These are phyloP conservation scores for Talaromyces sp. DNA, from an alignment of 2,329 filamentous ascomycete genomes.

Conservation along the genomic window DNA sequence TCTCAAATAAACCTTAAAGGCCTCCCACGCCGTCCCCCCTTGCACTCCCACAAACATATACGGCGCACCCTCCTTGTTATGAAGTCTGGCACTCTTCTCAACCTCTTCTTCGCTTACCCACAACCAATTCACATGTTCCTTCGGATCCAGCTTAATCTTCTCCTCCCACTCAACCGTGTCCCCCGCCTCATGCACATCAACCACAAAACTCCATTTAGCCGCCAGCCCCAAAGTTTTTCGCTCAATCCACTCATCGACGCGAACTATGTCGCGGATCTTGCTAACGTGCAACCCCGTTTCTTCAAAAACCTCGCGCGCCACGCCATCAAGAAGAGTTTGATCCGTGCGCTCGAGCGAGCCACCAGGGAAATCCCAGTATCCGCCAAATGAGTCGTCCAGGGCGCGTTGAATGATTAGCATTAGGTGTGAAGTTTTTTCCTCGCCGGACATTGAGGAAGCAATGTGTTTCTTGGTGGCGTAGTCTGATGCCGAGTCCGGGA, in stretches of 20 bases:
- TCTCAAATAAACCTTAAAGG: slow-evolving; percentile 6
- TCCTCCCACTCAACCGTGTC: slow-evolving; percentile 20
- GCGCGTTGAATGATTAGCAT: slow-evolving; percentile 47
- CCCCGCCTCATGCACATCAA: slow-evolving; percentile 30
- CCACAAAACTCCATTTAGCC: slow-evolving; percentile 39
- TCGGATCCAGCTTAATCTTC: slow-evolving; percentile 29
- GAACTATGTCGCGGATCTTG: slow-evolving; percentile 42
- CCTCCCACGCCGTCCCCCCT: slow-evolving; percentile 21
- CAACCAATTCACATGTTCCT: slow-evolving; percentile 35
- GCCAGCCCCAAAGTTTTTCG: background rate
- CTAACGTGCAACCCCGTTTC: slow-evolving; percentile 50
- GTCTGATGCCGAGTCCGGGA: slow-evolving; percentile 9
- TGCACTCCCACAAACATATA: slow-evolving; percentile 25
- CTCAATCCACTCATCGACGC: slow-evolving; percentile 29
- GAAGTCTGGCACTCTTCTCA: slow-evolving; percentile 15
- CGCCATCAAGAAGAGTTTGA: slow-evolving; percentile 47
- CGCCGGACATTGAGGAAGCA: background rate
- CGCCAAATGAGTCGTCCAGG: slow-evolving; percentile 36
- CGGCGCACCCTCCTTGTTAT: slow-evolving; percentile 9
- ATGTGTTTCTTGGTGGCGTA: background rate
- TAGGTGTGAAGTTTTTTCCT: slow-evolving; percentile 24
- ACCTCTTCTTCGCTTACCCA: slow-evolving; percentile 41
- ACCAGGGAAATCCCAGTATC: slow-evolving; percentile 52
- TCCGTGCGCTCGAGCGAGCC: slow-evolving; percentile 48
- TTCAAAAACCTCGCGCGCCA: slow-evolving; percentile 51